Percentiles rank a stretch among this genome's conserved stretches.
phyloP scores from a whole-genome alignment of 441 rosid genomes.

The Euphorbia schlechtendalii region DNA sequence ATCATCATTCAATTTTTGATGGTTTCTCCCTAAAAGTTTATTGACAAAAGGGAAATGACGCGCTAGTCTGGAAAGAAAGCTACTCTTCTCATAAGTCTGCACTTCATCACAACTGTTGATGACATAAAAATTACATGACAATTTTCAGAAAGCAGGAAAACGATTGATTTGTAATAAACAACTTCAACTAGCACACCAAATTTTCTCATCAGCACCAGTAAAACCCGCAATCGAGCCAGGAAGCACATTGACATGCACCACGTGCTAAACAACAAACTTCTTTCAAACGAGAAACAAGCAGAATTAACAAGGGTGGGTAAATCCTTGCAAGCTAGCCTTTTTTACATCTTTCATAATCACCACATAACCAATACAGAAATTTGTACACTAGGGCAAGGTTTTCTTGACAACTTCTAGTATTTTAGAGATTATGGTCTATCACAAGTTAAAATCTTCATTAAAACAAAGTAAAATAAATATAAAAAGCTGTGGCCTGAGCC shows the following conservation, averaged over 20 bases:
- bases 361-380: too few species aligned
- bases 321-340: background rate
- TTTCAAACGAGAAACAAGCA: background rate
- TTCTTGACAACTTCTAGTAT: too few species aligned
- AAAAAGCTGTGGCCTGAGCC: slow-evolving; percentile 7
- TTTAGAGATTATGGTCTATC: background rate
- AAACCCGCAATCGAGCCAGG: slow-evolving; percentile 3
- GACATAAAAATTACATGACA: slow-evolving; percentile 22
- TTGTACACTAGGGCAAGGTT: too few species aligned
- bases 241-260: background rate
- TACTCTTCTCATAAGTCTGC: slow-evolving; percentile 31
- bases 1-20: slow-evolving; percentile 27
- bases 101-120: slow-evolving; percentile 37
- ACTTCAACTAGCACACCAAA: slow-evolving; percentile 7
- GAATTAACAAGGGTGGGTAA: background rate
- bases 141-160: slow-evolving; percentile 7
- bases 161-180: slow-evolving; percentile 13
- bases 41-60: slow-evolving; percentile 56
- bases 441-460: background rate
- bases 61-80: slow-evolving; percentile 61
- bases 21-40: slow-evolving; percentile 39
- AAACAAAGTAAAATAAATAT: background rate
- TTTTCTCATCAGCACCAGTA: background rate
- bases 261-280: slow-evolving; percentile 3
- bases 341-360: slow-evolving; percentile 4